Conservation (phyloP, 2,329 filamentous ascomycete genomes). For the Sporothrix luriei region DNA sequence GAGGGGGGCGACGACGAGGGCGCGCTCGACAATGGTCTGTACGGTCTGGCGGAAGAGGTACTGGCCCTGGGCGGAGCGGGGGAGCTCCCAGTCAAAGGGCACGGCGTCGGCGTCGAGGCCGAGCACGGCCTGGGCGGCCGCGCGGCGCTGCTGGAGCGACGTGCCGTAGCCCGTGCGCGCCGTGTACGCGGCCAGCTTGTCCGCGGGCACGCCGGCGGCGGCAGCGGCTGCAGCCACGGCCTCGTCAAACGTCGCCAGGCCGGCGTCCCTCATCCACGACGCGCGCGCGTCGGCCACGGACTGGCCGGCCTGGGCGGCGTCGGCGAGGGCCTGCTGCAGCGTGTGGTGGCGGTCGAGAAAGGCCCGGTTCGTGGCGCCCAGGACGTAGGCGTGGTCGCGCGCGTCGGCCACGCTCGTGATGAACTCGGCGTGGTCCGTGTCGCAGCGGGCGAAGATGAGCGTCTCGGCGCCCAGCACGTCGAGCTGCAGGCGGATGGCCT, state of each 20-base stretch:
- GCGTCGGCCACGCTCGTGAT: conserved; percentile 46
- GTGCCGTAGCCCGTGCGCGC: conserved; percentile 14
- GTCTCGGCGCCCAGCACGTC: conserved; percentile 48
- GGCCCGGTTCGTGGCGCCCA: conserved; percentile 43
- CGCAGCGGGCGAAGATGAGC: conserved; percentile 46
- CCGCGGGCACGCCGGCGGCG: not conserved
- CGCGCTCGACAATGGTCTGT: conserved; percentile 34
- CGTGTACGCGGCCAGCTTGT: conserved; percentile 10
- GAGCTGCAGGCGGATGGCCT: conserved; percentile 45
- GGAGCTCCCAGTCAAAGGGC: conserved; percentile 34
- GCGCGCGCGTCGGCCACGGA: conserved; percentile 37
- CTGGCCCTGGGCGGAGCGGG: conserved; percentile 32
- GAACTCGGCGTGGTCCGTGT: conserved; percentile 46
- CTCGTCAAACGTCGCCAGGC: conserved; percentile 37
- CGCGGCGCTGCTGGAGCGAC: conserved; percentile 8
- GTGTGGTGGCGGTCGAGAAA: conserved; percentile 31
- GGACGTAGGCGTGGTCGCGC: conserved; percentile 46
- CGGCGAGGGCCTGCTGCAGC: conserved; percentile 37
- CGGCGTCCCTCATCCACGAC: conserved; percentile 28
- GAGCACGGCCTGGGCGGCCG: conserved; percentile 16
- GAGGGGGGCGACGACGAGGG: conserved; percentile 30
- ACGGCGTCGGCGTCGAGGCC: conserved; percentile 33
- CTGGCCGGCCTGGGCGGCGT: conserved; percentile 38
- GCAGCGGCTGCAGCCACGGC: conserved; percentile 3
- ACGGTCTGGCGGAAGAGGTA: conserved; percentile 34